These are phyloP conservation scores for Plasmopara viticola DNA, from an alignment of 352 stramenopile genomes.

Conservation along the genomic window DNA sequence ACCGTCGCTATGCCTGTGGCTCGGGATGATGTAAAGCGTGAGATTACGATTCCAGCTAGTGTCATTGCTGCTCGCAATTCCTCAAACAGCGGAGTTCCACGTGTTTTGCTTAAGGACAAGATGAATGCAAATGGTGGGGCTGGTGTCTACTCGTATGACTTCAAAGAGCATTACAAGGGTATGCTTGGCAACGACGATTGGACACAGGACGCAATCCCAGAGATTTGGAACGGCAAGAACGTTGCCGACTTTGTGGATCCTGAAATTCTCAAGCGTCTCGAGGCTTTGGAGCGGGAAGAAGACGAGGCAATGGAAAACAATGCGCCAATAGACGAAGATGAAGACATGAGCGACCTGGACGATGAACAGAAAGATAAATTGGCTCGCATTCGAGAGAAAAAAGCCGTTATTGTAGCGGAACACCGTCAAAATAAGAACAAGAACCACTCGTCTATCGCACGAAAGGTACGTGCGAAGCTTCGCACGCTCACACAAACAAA, in stretches of 20 bases:
- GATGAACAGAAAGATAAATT: conserved; percentile 94
- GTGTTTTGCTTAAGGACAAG: conserved; percentile 76
- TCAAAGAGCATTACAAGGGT: conserved; percentile 95
- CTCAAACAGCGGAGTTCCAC: conserved; percentile 26
- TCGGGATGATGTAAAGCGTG: conserved; percentile 87
- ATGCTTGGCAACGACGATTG: conserved; percentile 95
- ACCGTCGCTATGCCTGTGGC: conserved; percentile 93
- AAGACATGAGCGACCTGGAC: conserved; percentile 89
- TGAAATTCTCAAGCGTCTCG: conserved; percentile 96
- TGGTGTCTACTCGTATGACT: conserved; percentile 97
- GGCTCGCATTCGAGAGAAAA: conserved; percentile 75
- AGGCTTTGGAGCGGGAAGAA: conserved; percentile 95
- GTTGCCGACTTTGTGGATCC: conserved; percentile 98
- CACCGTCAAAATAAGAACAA: conserved; percentile 94
- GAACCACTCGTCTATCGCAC: conserved; percentile 88
- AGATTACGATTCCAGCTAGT: conserved; percentile 90
- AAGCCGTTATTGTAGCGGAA: conserved; percentile 73
- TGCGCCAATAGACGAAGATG: conserved; percentile 83
- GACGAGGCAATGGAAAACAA: conserved; percentile 92
- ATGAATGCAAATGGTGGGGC: conserved; percentile 95
- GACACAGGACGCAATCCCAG: conserved; percentile 95
- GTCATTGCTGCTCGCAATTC: conserved; percentile 83
- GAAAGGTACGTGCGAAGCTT: conserved; percentile 79
- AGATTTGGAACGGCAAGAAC: conserved; percentile 99
- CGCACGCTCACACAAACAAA: conserved; percentile 78